A percentile compares a stretch with the other conserved stretches of the same genome.
Conservation (phyloP, 352 stramenopile genomes). For the Lagenidium giganteum region DNA sequence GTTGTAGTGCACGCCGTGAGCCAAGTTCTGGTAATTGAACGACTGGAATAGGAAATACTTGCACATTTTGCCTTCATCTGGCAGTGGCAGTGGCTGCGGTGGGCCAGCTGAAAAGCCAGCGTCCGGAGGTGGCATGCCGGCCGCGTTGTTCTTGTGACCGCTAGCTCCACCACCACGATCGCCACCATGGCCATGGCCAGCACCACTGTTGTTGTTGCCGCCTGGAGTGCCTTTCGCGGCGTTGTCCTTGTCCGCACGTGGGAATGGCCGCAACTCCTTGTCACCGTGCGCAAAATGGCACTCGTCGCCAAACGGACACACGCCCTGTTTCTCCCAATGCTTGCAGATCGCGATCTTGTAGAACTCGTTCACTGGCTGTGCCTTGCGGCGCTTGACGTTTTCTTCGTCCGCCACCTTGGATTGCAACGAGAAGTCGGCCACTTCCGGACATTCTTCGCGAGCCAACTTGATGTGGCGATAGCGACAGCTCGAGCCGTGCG, state of each 20-base stretch:
- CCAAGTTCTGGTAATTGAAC: slow-evolving; percentile 77
- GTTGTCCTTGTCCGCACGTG: slow-evolving; percentile 72
- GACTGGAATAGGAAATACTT: slow-evolving; percentile 85
- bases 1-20: slow-evolving; percentile 70
- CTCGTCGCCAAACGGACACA: slow-evolving; percentile 95
- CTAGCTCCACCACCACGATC: slow-evolving; percentile 1
- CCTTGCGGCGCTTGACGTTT: slow-evolving; percentile 81
- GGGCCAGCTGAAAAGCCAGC: slow-evolving; percentile 4
- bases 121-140: neutral
- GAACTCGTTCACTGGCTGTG: slow-evolving; percentile 93
- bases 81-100: slow-evolving; percentile 29
- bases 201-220: neutral
- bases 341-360: slow-evolving; percentile 98
- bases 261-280: slow-evolving; percentile 87
- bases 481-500: slow-evolving; percentile 94
- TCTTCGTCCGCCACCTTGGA: slow-evolving; percentile 90
- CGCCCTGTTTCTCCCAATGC: slow-evolving; percentile 93
- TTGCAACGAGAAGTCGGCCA: slow-evolving; percentile 93
- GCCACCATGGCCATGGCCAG: slow-evolving; percentile 2
- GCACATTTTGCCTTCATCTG: slow-evolving; percentile 67
- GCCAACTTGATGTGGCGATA: slow-evolving; percentile 95
- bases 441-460: slow-evolving; percentile 89
- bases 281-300: slow-evolving; percentile 97
- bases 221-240: slow-evolving; percentile 10
- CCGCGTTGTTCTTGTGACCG: neutral